Evolutionary conservation across 176 grass and related monocot species (phyloP), one percentile per base, ranked within the genome.

Genomic region (Oryza australiensis): DNA sequence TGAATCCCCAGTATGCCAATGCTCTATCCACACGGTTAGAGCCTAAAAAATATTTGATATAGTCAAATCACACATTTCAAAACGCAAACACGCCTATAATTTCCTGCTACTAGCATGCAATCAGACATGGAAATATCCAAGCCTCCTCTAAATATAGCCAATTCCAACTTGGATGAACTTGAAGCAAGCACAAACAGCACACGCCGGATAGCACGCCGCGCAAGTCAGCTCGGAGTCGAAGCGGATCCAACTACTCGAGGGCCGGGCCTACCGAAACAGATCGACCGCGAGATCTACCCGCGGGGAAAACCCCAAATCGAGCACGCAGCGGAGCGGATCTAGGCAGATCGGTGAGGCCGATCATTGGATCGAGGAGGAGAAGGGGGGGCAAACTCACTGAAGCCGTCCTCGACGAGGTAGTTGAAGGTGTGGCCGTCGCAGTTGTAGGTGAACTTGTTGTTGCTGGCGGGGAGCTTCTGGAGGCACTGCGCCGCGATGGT

Each of bases 341-440:
- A 59, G 24, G 9, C 41, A 49, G 53, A 20, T 38, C 27, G 14
- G 55, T 13, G 38, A 18, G 20, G n/a, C 51, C 51, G 5, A 28
- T 7, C 64, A 79, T 42, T 26, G 64, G 74, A 65, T 27, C 41
- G 62, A 1, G 64, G 11, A 13, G 28, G 26, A 23, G n/a, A 40
- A 0, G 33, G 10, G 9, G n/a, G 20, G 5, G 55, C 7, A 12
- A 22, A 76, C 91, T 94, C 57, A 97, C 94, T 94, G 89, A 86
- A 97, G 24, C 94, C 94, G 74, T 97, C 94, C 87, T 94, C 94
- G 14, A 97, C 94, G 84, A 97, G 94, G 82, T 92, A 97, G 85
- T 97, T 97, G 85, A 97, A 97, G 76, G 94, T 97, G 82, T 97
- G 94, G 66, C 94, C 91, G 64, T 97, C 94, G 85, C 91, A 94